Conservation (phyloP, 148 eudicot genomes). For the Vaccinium corymbosum region DNA sequence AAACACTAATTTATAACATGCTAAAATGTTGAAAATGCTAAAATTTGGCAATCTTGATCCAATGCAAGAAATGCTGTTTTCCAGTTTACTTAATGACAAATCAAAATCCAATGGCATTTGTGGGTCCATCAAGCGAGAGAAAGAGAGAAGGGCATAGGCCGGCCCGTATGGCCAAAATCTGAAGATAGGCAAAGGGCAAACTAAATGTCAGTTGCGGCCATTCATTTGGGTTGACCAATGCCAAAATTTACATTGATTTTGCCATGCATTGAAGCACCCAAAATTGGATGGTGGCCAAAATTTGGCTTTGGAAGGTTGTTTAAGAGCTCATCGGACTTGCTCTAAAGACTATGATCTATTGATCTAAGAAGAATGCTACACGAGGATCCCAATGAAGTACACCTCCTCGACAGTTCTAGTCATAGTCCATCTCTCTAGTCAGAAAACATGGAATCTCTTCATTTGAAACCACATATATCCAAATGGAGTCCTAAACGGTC, state of each 20-base stretch:
- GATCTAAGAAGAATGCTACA: neutral
- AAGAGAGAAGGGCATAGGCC: neutral
- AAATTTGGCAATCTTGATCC: neutral
- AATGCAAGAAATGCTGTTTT: neutral
- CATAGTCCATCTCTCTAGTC: no score
- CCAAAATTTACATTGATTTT: neutral
- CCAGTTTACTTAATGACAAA: neutral
- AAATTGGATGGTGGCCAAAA: neutral
- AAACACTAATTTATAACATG: neutral
- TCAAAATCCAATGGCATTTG: neutral
- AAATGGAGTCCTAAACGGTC: neutral
- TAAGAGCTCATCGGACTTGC: neutral
- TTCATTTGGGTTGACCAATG: no score
- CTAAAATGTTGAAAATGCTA: neutral
- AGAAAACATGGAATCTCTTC: no score
- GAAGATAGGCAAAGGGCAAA: neutral
- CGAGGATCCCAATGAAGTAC: neutral
- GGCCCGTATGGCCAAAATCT: neutral
- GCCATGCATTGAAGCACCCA: neutral
- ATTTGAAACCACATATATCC: neutral
- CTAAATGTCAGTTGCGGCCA: neutral
- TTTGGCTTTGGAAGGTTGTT: no score
- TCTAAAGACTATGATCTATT: neutral
- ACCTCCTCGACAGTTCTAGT: no score
- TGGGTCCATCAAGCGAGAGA: neutral